These are phyloP conservation scores for Fraxinus baroniana DNA, from an alignment of 305 asterid species.

Conservation along the genomic window DNA sequence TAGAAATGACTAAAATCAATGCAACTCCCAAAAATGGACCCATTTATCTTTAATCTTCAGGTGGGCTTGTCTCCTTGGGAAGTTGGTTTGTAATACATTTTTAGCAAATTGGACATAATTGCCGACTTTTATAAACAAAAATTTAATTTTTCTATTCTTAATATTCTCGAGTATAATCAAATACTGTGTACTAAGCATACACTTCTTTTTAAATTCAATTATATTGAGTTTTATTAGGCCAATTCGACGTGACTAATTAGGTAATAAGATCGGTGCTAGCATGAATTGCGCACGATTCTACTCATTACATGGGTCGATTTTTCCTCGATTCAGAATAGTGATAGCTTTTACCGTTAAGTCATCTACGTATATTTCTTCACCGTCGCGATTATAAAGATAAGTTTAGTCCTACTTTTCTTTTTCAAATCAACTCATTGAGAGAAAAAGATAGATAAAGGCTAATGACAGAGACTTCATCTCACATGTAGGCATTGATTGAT, in stretches of 20 bases:
- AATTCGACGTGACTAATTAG: background rate
- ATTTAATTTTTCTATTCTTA: no score
- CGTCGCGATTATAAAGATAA: no score
- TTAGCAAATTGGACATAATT: background rate
- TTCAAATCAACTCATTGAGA: background rate
- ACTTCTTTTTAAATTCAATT: background rate
- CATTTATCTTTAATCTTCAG: conserved; percentile 23
- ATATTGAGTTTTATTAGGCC: background rate
- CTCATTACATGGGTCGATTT: background rate
- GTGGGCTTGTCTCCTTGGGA: conserved; percentile 28
- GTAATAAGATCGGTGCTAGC: background rate
- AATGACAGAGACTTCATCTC: background rate
- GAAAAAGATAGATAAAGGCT: background rate
- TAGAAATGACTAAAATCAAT: background rate
- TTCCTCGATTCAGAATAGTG: background rate
- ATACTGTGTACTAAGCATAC: background rate
- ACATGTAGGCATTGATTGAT: background rate
- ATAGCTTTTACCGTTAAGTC: background rate
- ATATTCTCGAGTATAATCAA: background rate
- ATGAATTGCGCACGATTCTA: background rate
- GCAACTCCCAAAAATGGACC: conserved; percentile 11
- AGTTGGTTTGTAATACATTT: conserved; percentile 15
- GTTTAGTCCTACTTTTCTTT: background rate
- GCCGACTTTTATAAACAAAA: no score
- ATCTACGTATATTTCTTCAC: no score